Evolutionary conservation across 2,329 filamentous ascomycete species (phyloP), one percentile per base, ranked within the genome.

Genomic region (Zymoseptoria brevis): DNA sequence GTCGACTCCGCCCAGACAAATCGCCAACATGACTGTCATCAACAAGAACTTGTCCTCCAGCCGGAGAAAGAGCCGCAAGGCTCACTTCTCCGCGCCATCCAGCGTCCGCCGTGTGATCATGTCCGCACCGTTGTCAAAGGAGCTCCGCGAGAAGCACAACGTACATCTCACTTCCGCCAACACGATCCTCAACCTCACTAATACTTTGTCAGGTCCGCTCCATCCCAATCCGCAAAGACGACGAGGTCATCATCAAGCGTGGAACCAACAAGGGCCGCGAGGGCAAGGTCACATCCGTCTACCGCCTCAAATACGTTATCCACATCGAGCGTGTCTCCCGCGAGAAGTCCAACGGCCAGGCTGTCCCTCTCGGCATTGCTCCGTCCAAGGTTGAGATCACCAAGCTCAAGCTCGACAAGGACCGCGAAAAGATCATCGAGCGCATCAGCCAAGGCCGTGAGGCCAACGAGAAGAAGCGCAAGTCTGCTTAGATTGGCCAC

Each of bases 141-240:
- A 99, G 83, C 87, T 99, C 77, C 88, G 91, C 77, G 92, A 96
- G 82, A 94, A 99, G 87, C 89, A 99, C 89, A 96, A 96, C 80
- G 94, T 96, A 84, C 57, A 60, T 54, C 19, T 29, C 6, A 57
- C 61, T 55, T 49, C 55, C 55, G 26, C 21, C 55, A 21, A 41
- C 35, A 13, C n/a, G 21, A 29, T 30, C 53, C 51, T 54, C 53
- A 51, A 22, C 19, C 57, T 55, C 54, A 59, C 63, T 65, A 57
- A 63, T 58, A 66, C 55, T 53, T 57, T 58, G 57, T 60, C 68
- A 95, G 90, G 90, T 96, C 79, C 90, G 90, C 83, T 87, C 86
- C 79, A 96, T 96, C 78, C 94, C 93, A 76, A 86, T 97, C 83
- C 90, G 93, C 83, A 96, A 96, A 83, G 93, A 96, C 77, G 89